These are phyloP conservation scores for Cytospora paraplurivora DNA, from an alignment of 2,329 filamentous ascomycete species.

Conservation along the genomic window DNA sequence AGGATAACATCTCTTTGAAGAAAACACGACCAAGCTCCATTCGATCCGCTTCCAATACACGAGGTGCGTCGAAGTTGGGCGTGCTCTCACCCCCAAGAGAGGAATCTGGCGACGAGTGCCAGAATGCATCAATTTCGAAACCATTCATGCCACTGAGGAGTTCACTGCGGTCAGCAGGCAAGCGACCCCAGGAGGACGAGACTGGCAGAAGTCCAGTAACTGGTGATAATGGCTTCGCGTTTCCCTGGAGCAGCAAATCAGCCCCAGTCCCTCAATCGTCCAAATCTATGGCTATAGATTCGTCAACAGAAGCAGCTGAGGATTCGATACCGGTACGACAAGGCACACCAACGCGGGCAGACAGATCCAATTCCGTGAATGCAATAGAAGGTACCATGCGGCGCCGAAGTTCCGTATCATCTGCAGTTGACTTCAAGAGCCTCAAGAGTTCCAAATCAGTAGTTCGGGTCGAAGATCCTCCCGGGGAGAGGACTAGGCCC, in stretches of 20 bases:
- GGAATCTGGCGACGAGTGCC: constrained; percentile 12
- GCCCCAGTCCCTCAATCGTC: not conserved
- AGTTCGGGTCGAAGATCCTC: not conserved
- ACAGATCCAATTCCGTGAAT: not conserved
- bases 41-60: constrained; percentile 10
- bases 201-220: not conserved
- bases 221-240: constrained; percentile 4
- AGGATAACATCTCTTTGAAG: constrained; percentile 26
- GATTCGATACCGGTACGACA: not conserved
- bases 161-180: constrained; percentile 20
- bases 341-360: not conserved
- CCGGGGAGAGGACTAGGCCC: constrained; percentile 11
- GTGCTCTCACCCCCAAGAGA: constrained; percentile 19
- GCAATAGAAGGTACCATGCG: not conserved
- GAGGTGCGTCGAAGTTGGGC: not conserved
- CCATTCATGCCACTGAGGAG: constrained; percentile 21
- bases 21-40: constrained; percentile 22
- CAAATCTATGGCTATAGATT: not conserved
- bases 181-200: not conserved
- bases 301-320: not conserved
- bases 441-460: not conserved
- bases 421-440: not conserved
- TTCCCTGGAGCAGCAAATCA: not conserved
- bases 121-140: not conserved
- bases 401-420: not conserved